These are phyloP conservation scores for Verticillium zaregamsianum DNA, from an alignment of 2,329 filamentous ascomycete species.

Conservation along the genomic window DNA sequence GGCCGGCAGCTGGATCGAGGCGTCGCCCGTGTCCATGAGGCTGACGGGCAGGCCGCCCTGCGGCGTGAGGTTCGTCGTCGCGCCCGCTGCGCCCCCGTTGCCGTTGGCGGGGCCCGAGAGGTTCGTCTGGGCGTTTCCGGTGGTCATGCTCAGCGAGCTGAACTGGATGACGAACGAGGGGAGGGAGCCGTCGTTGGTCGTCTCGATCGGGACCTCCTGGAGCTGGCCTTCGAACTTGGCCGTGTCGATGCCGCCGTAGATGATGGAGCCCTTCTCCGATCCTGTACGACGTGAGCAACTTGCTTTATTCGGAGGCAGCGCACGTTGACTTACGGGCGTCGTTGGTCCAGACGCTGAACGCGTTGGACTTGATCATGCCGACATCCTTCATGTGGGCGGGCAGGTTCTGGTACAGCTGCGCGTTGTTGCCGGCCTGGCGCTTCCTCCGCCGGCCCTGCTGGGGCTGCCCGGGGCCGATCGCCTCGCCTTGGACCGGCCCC, in stretches of 20 bases:
- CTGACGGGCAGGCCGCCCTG: background rate
- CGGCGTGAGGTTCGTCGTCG: background rate
- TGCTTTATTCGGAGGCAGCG: too few relatives aligned
- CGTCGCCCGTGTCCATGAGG: constrained; percentile 1
- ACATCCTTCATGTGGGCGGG: constrained; percentile 4
- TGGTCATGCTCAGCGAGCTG: constrained; percentile 1
- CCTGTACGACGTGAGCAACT: background rate
- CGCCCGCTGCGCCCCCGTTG: background rate
- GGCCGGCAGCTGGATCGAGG: background rate
- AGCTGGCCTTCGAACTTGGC: constrained; percentile 7
- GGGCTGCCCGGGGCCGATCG: background rate
- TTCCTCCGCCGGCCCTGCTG: background rate
- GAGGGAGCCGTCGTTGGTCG: background rate
- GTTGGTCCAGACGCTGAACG: constrained; percentile 3
- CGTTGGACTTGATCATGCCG: background rate
- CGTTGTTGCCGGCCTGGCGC: background rate
- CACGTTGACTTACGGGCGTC: background rate
- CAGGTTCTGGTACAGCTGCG: constrained; percentile 1
- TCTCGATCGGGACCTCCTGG: background rate
- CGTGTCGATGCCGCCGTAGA: constrained; percentile 8
- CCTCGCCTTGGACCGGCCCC: background rate
- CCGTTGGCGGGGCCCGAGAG: background rate
- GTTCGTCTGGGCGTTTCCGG: background rate
- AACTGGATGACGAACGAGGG: constrained; percentile 1
- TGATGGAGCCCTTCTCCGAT: constrained; percentile 2